A percentile compares a stretch with the other conserved stretches of the same genome.
Evolutionary conservation across 78 protist genomes (phyloP).

Genomic region (Dictyostelium discoideum): dicty_2.7 NC_007090.3:715501-716000

Average conservation of each 20-base stretch:
- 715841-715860: constrained; percentile 11
- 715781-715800: background rate
- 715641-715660: background rate
- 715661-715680: background rate
- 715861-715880: constrained; percentile 20
- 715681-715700: constrained; percentile 73
- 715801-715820: background rate
- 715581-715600: background rate
- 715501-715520: no score
- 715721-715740: constrained; percentile 5
- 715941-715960: constrained; percentile 5
- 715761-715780: constrained; percentile 51
- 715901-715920: constrained; percentile 71
- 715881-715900: constrained; percentile 40
- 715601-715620: no score
- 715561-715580: background rate
- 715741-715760: constrained; percentile 53
- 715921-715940: constrained; percentile 49
- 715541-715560: background rate
- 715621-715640: no score
- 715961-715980: constrained; percentile 34
- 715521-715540: no score
- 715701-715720: constrained; percentile 67
- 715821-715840: background rate
- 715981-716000: constrained; percentile 46